phyloP scores from a whole-genome alignment of 768 basidiomycete genomes.

The Serendipita sp. region DNA sequence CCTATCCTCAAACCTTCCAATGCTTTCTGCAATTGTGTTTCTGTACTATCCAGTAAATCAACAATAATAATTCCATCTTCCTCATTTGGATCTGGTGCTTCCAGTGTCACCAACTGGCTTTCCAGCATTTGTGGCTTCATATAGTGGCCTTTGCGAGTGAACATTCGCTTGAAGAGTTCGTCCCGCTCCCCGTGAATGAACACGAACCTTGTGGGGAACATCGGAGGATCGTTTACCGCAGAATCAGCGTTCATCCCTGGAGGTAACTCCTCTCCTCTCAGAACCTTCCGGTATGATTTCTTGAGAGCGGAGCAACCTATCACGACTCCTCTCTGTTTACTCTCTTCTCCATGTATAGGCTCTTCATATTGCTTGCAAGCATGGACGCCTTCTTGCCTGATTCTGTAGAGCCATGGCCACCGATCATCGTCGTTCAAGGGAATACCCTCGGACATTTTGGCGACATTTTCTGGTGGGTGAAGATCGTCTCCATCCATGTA shows the following conservation, averaged over 20 bases:
- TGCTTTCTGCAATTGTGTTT: slow-evolving; percentile 37
- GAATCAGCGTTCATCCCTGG: background rate
- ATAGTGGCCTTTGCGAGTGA: slow-evolving; percentile 51
- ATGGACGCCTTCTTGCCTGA: slow-evolving; percentile 48
- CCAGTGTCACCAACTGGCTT: slow-evolving; percentile 56
- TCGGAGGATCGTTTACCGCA: background rate
- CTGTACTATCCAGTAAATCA: slow-evolving; percentile 33
- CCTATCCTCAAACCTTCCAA: slow-evolving; percentile 22
- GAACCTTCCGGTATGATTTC: slow-evolving; percentile 59
- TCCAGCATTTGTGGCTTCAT: slow-evolving; percentile 75
- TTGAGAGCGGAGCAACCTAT: slow-evolving; percentile 80
- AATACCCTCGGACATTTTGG: slow-evolving; percentile 67
- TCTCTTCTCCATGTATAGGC: slow-evolving; percentile 8
- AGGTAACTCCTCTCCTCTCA: slow-evolving; percentile 37
- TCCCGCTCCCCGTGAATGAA: slow-evolving; percentile 49
- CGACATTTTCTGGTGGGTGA: slow-evolving; percentile 65
- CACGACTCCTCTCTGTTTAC: slow-evolving; percentile 38
- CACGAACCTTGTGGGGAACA: slow-evolving; percentile 57
- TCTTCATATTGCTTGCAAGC: slow-evolving; percentile 18
- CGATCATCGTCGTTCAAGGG: slow-evolving; percentile 73
- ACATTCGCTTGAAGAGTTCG: slow-evolving; percentile 47
- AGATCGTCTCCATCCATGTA: slow-evolving; percentile 84
- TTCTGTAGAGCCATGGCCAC: slow-evolving; percentile 64
- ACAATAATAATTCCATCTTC: slow-evolving; percentile 57
- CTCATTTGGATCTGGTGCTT: slow-evolving; percentile 36